Base-by-base conservation (phyloP, 495 filamentous ascomycete species). In the Penicillium taxi region DNA sequence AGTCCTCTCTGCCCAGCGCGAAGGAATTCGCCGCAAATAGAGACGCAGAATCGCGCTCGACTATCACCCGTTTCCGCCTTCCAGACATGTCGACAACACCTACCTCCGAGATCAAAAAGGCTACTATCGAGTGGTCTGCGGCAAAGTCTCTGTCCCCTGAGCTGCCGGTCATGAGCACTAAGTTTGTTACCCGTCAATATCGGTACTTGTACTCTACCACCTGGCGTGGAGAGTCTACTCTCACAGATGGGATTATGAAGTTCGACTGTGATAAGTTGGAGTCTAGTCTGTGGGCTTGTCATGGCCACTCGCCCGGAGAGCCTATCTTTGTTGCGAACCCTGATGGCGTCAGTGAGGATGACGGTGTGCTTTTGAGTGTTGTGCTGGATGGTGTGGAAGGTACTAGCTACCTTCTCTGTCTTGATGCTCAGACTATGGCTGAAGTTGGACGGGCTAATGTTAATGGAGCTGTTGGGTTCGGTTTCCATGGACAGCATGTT, bases 401-500 rank as follows among this genome's bases (percentile, higher is more conserved):
- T 18, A 75, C 51, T 46, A 86, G 82, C 31, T 89, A 88, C 52
- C 56, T 91, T 32, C 52, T 88, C 14, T 76, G 72, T 36, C 53
- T 89, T 20, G 74, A 86, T 61, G 82, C 84, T 11, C 73, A 48
- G 38, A 69, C 65, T 11, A 66, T 89, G 63, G 61, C 46, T 37
- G 85, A 88, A 57, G 26, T 80, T 35, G 83, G 82, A 0, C 64
- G 77, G 6, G 85, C 84, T 2, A 66, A 77, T 41, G 64, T 81
- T 9, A 67, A 75, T 32, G 71, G 70, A 14, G 68, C 68, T 5
- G 66, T 91, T 35, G 73, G 60, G 1, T 68, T 87, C 45, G 81
- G 82, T 1, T 85, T 91, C 48, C 85, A 89, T 61, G 85, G 84
- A 2, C 55, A 64, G 23, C 76, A 84, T 63, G 62, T 75, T 35